Base-by-base conservation (phyloP, 768 basidiomycete genomes). In the Agaricus subrufescens region DNA sequence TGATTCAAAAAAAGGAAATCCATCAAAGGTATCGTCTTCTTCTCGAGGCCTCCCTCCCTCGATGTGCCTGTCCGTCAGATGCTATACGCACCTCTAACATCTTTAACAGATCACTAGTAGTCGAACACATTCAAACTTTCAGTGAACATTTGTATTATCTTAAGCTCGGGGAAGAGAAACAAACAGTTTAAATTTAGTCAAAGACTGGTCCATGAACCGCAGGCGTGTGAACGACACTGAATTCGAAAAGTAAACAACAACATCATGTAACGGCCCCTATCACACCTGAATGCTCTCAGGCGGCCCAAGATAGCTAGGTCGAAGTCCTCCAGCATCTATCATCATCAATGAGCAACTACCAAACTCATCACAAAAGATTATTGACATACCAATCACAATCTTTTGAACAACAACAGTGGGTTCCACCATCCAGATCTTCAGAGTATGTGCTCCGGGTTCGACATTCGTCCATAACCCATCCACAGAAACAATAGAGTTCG, bases 371-470 rank as follows among this genome's bases (percentile, higher is more conserved):
- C 54, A 50, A 58, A 9, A 30, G 14, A 40, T 38, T 30, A n/a
- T 46, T 31, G 6, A 65, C 69, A 19, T 57, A 84, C 83, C 69
- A 52, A 86, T 82, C 34, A 86, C 75, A 46, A 86, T 78, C 63
- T 82, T 85, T 65, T 86, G 79, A 26, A 85, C 69, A 1, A 83
- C 78, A 11, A 85, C 81, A 3, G 79, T 78, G 4, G 83, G 80
- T 60, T 85, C 82, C 44, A 85, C 75, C 72, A 80, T 78, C 64
- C 72, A 81, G 23, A 85, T 68, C 78, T 79, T 85, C 52, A 87
- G 65, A 2, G 81, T 85, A 66, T 87, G 85, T 12, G 76, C 73
- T 1, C 84, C 84, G 15, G 83, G 75, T 6, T 61, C 60, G 5
- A 76, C 59, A 8, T 73, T 73, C 8, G 62, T 69, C 60, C 82